Base-by-base conservation (phyloP, 192 early-diverging fungal genomes). In the Pecoramyces ruminantium region DNA sequence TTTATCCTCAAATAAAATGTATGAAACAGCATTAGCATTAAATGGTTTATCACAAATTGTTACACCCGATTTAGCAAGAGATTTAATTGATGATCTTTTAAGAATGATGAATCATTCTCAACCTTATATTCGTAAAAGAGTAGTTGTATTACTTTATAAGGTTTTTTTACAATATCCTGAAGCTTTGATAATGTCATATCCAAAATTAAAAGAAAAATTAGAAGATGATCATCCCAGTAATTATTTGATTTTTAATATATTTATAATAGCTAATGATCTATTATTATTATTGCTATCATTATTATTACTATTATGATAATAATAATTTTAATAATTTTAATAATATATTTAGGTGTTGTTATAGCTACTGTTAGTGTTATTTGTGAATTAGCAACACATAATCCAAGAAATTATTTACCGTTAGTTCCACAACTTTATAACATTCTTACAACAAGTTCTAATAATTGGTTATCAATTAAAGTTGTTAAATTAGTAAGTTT, bases 391-490 rank as follows among this genome's bases (percentile, higher is more conserved):
- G 95, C 98, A 12, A 87, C 93, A 29, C 90, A 91, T 83, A 97
- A 99, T 80, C 96, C 98, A 28, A 94, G 91, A 81, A 94, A 93
- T 82, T 99, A 98, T 85, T 86, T 99, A 28, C 92, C 95, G 1
- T 90, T 99, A 25, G 98, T 96, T 21, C 98, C 98, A 11, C 93
- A 96, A 79, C 88, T 99, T 5, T 99, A 96, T 84, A 94, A 92
- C 11, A 87, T 98, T 78, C 84, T 99, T 77, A 97, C 92, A 13
- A 92, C 92, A n/a, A 93, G 93, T 8, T 88, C 90, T 21, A 98
- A 99, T 86, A 99, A 98, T 84, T 99, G 98, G 98, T 96, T 98
- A 93, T 92, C 97, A n/a, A 99, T 99, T 86, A 99, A 99, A 84
- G 96, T 99, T 51, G 95, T 98, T 83, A 99, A 99, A 85, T 87